Base-by-base conservation (phyloP, 164 flowering plant species). In the Vitis labrusca region DNA sequence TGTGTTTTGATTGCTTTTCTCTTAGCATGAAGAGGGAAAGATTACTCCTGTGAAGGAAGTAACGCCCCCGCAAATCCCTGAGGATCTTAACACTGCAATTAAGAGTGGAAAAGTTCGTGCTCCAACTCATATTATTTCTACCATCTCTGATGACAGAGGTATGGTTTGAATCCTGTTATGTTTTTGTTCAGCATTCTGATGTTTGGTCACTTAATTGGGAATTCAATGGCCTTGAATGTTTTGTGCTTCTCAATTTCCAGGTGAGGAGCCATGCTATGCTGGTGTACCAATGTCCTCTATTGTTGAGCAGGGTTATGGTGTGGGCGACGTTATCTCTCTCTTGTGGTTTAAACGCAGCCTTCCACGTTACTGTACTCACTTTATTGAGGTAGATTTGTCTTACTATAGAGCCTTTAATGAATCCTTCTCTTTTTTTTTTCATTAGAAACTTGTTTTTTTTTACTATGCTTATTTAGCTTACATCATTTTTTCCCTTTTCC, bases 41-140 rank as follows among this genome's bases (percentile, higher is more conserved):
- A 86, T 86, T 61, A 58, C 89, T 51, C 88, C 97, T 29, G 85
- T 93, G 10, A 88, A 90, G 75, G 99, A 96, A 82, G 70, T 96
- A 50, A 83, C 63, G 63, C 99, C 97, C 64, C 99, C 99, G 61
- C 93, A 79, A 78, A 93, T 96, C 70, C 99, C 99, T n/a, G 99
- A 96, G 82, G 99, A 96, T 83, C 97, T 96, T 63, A 91, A 78
- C 74, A 69, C 72, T 44, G 98, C 97, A 63, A 93, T 96, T 71
- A 93, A 93, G 80, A 93, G 97, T 71, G 98, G 99, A 50, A 96
- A 92, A 89, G 98, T 96, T 71, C 93, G 97, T n/a, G 98, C 98
- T 74, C 98, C 98, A 64, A 96, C 98, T 74, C 98, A 96, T 74
- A 91, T 93, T 67, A 89, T 96, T 62, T 96, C 99, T 58, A 93